phyloP scores from a whole-genome alignment of 345 rosid genomes.

The Salix caprea region DNA sequence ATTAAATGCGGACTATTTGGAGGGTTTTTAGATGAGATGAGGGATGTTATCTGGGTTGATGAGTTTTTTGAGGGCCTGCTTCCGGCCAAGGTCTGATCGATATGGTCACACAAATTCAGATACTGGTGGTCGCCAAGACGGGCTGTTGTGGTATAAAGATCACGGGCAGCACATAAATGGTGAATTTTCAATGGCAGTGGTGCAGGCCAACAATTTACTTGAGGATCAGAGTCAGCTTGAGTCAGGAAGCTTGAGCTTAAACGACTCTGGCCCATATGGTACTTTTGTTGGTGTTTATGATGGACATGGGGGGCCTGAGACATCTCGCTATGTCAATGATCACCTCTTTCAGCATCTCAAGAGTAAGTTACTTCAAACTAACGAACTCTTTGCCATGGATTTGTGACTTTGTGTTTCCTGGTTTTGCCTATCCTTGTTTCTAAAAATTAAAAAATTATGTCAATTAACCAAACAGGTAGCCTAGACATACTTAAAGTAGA shows the following conservation, averaged over 20 bases:
- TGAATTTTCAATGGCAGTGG: conserved; percentile 92
- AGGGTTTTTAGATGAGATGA: conserved; percentile 76
- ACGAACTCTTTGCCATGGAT: neutral
- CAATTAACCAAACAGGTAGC: neutral
- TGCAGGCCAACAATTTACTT: conserved; percentile 82
- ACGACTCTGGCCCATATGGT: conserved; percentile 63
- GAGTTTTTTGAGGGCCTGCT: conserved; percentile 78
- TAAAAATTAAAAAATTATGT: neutral
- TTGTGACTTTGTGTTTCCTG: conserved; percentile 10
- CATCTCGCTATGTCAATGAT: conserved; percentile 66
- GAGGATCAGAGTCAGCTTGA: conserved; percentile 94
- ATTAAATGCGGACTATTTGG: conserved; percentile 50
- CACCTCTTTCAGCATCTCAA: conserved; percentile 76
- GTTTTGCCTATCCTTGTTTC: neutral
- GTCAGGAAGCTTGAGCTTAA: conserved; percentile 63
- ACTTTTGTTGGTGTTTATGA: conserved; percentile 88
- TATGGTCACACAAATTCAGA: conserved; percentile 52
- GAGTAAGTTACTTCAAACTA: conserved; percentile 38
- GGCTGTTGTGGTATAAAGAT: conserved; percentile 78
- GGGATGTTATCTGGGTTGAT: conserved; percentile 88
- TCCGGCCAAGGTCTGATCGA: conserved; percentile 70
- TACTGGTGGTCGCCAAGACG: conserved; percentile 72
- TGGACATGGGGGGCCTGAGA: conserved; percentile 93
- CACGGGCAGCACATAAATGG: conserved; percentile 67
- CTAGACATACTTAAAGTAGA: neutral